A percentile compares a stretch with the other conserved stretches of the same genome.
These are phyloP conservation scores for Astragalus membranaceus DNA, from an alignment of 306 rosid species.

Conservation along the genomic window DNA sequence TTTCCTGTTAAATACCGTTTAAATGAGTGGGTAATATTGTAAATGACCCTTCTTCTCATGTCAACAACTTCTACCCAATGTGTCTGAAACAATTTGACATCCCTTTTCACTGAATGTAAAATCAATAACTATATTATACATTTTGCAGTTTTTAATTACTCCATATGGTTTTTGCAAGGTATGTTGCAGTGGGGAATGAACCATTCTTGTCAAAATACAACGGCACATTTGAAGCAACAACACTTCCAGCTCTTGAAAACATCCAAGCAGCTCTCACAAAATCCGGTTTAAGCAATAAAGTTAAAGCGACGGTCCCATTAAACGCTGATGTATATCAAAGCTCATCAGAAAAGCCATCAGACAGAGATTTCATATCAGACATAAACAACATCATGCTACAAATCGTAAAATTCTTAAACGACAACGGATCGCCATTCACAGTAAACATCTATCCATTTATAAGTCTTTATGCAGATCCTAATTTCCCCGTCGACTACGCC, in stretches of 20 bases:
- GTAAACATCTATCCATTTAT: conserved; percentile 95
- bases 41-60: too few relatives aligned
- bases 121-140: neutral
- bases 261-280: conserved; percentile 78
- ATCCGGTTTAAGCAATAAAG: conserved; percentile 59
- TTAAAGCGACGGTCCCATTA: conserved; percentile 72
- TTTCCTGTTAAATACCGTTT: too few relatives aligned
- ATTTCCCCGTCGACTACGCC: conserved; percentile 73
- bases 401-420: conserved; percentile 68
- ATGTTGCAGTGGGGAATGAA: conserved; percentile 93
- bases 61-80: too few relatives aligned
- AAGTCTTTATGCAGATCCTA: conserved; percentile 59
- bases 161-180: conserved; percentile 42
- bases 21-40: too few relatives aligned
- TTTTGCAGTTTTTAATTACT: neutral
- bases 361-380: conserved; percentile 62
- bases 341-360: conserved; percentile 48
- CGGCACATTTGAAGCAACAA: conserved; percentile 52
- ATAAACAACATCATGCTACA: conserved; percentile 63
- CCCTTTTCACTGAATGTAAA: neutral
- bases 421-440: conserved; percentile 60
- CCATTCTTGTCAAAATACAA: conserved; percentile 77
- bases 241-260: conserved; percentile 83
- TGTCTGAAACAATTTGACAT: too few relatives aligned
- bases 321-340: conserved; percentile 78